These are phyloP conservation scores for Fermentozyma sake DNA, from an alignment of 1,139 yeast species.

Conservation along the genomic window DNA sequence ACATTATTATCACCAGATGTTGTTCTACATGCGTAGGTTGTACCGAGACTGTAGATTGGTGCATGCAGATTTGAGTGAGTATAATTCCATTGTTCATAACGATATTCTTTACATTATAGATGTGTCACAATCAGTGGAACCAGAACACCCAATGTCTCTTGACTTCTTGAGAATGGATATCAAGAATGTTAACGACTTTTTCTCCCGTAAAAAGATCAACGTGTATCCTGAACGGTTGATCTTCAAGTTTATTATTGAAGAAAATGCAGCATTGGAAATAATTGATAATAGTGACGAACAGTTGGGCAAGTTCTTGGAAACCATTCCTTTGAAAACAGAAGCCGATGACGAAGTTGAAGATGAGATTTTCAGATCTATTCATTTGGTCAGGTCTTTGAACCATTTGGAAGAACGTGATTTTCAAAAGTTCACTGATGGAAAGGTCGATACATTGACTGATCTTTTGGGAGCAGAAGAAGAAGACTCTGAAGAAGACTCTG, in stretches of 20 bases:
- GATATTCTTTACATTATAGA: slow-evolving; percentile 82
- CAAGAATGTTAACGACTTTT: slow-evolving; percentile 88
- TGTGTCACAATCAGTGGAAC: slow-evolving; percentile 96
- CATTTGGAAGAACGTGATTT: slow-evolving; percentile 85
- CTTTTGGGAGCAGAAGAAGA: slow-evolving; percentile 33
- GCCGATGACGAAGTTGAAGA: slow-evolving; percentile 61
- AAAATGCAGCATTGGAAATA: slow-evolving; percentile 33
- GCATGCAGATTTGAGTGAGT: slow-evolving; percentile 96
- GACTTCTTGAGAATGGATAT: slow-evolving; percentile 97
- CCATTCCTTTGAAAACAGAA: slow-evolving; percentile 50
- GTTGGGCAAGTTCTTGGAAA: slow-evolving; percentile 33
- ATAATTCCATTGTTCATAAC: slow-evolving; percentile 85
- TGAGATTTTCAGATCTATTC: slow-evolving; percentile 82
- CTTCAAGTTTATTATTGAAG: slow-evolving; percentile 64
- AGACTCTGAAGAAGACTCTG: slow-evolving; percentile 18
- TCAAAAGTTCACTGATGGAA: slow-evolving; percentile 74
- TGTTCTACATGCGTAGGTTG: slow-evolving; percentile 80
- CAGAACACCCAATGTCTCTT: slow-evolving; percentile 94
- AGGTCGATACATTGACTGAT: slow-evolving; percentile 70
- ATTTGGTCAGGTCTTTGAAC: slow-evolving; percentile 72
- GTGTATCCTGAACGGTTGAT: slow-evolving; percentile 79
- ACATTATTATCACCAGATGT: slow-evolving; percentile 68
- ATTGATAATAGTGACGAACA: slow-evolving; percentile 39
- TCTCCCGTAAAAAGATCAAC: slow-evolving; percentile 62
- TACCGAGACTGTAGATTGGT: slow-evolving; percentile 86